Evolutionary conservation across 768 basidiomycete genomes (phyloP), one percentile per base, ranked within the genome.

Genomic region (Chlorophyllum brunneum): DNA sequence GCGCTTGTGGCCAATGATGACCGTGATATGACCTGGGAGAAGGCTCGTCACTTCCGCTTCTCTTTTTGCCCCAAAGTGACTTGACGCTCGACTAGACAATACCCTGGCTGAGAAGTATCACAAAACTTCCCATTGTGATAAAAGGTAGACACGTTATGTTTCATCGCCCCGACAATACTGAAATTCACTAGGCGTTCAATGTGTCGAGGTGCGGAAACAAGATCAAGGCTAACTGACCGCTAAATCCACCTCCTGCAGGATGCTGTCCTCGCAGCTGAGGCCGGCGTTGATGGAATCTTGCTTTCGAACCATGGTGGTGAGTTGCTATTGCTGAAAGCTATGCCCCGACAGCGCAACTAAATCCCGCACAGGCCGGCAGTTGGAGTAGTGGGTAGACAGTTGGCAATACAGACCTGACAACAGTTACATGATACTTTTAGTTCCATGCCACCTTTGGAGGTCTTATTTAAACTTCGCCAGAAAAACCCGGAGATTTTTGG

Each of bases 221-320:
- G 13, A 6, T 18, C 37, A 30, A 26, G 7, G 41, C 29, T 39
- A 15, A 15, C n/a, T 24, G 33, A 40, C 43, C 29, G 29, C 9
- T 58, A 5, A 42, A 23, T 29, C 3, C 54, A 48, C 27, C 56
- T 36, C 50, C 58, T 62, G 9, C 65, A 94, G 82, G 95, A 97
- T 69, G 92, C 89, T 2, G 81, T 91, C 36, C 79, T 92, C 40
- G 93, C 93, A 24, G 82, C 79, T 15, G 84, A 94, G 55, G 79
- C 86, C 26, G 91, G 92, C 10, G 85, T 90, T 15, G 85, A 95
- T 51, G 95, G 88, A 4, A 92, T 98, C 56, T 74, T 95, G 51
- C 69, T 98, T 7, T 91, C 88, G 0, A 98, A 98, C 58, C 95
- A 98, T 59, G 95, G 95, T 50, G 95, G 91, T 78, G 60, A 58